Percentiles rank a stretch among this genome's conserved stretches.
Evolutionary conservation across 768 basidiomycete genomes (phyloP).

Genomic region (Rhodocollybia butyracea): DNA sequence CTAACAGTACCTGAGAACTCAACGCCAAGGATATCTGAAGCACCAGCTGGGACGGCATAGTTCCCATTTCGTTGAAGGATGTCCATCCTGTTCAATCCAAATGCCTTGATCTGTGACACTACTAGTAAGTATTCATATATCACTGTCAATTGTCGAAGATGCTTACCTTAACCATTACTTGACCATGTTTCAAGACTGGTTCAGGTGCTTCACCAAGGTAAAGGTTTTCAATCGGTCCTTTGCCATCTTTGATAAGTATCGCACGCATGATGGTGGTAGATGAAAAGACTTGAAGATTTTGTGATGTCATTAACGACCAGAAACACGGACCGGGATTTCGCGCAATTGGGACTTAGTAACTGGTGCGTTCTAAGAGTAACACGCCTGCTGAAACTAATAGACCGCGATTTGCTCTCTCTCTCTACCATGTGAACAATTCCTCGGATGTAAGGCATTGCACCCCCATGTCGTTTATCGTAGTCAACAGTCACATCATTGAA

Average conservation of each 20-base stretch:
- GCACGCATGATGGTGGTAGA: slow-evolving; percentile 62
- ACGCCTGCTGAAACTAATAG: too few species aligned
- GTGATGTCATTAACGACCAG: too few species aligned
- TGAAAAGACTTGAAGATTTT: not conserved
- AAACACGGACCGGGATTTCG: too few species aligned
- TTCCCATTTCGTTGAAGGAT: slow-evolving; percentile 63
- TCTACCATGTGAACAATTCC: too few species aligned
- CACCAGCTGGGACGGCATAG: slow-evolving; percentile 80
- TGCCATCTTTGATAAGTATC: slow-evolving; percentile 70
- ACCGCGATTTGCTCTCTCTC: too few species aligned
- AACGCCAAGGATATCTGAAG: slow-evolving; percentile 75
- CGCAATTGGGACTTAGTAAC: too few species aligned
- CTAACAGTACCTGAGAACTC: slow-evolving; percentile 77
- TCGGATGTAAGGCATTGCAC: too few species aligned
- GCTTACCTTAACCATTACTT: slow-evolving; percentile 78
- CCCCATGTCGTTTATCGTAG: too few species aligned
- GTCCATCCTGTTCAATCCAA: slow-evolving; percentile 91
- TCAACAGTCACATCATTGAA: too few species aligned
- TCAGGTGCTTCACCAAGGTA: slow-evolving; percentile 70
- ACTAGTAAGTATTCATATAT: not conserved
- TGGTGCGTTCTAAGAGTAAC: too few species aligned
- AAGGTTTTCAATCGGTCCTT: slow-evolving; percentile 74
- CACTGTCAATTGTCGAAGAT: slow-evolving; percentile 10
- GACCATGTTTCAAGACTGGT: slow-evolving; percentile 50
- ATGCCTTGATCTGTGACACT: slow-evolving; percentile 60